A percentile compares a stretch with the other conserved stretches of the same genome.
phyloP scores from a whole-genome alignment of 441 rosid genomes.

The Croton laevigatus region DNA sequence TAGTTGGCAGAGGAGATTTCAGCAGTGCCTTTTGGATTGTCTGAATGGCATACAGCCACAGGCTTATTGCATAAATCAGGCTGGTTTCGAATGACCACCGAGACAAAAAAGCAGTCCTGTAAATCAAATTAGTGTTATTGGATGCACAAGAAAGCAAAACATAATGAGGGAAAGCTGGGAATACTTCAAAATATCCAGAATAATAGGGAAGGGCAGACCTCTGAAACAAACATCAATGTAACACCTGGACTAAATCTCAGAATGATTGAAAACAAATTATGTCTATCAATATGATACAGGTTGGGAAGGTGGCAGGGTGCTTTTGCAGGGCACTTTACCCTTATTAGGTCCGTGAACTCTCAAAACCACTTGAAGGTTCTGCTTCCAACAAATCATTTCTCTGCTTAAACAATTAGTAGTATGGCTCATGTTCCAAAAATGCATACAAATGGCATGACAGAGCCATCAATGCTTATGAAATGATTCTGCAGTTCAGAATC shows the following conservation, averaged over 20 bases:
- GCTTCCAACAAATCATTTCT: not conserved
- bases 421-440: not conserved
- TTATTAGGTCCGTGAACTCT: not conserved
- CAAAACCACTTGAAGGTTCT: not conserved
- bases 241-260: not conserved
- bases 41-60: slow-evolving; percentile 91
- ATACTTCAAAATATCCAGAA: slow-evolving; percentile 3
- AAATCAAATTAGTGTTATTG: slow-evolving; percentile 29
- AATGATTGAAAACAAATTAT: not conserved
- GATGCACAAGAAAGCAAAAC: slow-evolving; percentile 12
- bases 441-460: not conserved
- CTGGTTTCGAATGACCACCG: slow-evolving; percentile 76
- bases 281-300: not conserved
- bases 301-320: not conserved
- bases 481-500: not conserved
- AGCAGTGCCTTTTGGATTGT: slow-evolving; percentile 91
- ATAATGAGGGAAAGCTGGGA: not conserved
- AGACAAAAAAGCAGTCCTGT: slow-evolving; percentile 96
- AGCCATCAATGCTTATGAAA: too few relatives aligned
- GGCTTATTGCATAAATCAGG: slow-evolving; percentile 73
- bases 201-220: not conserved
- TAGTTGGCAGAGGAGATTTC: slow-evolving; percentile 97
- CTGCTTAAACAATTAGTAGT: not conserved
- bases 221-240: not conserved
- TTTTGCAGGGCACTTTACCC: not conserved